Evolutionary conservation across 345 rosid genomes (phyloP).

Genomic region (Camelina laxa): DNA sequence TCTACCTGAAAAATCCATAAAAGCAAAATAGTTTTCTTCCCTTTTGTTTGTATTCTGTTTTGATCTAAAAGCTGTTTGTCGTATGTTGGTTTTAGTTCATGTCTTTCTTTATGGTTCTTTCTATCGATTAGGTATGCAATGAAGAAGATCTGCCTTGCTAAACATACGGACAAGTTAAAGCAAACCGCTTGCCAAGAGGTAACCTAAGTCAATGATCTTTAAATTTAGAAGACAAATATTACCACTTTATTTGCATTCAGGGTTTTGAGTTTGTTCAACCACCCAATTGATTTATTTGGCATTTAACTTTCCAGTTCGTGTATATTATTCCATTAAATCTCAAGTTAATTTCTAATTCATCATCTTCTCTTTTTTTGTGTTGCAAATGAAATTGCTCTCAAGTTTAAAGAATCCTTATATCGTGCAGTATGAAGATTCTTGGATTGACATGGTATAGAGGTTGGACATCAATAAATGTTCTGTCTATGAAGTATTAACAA

Average conservation of each 20-base stretch:
- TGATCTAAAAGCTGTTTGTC: slow-evolving; percentile 13
- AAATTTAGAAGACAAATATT: background rate
- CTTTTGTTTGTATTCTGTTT: no score
- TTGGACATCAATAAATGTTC: background rate
- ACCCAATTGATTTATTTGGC: slow-evolving; percentile 5
- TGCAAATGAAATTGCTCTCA: slow-evolving; percentile 86
- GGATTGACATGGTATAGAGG: slow-evolving; percentile 87
- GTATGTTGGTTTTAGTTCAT: slow-evolving; percentile 22
- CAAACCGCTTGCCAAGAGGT: slow-evolving; percentile 93
- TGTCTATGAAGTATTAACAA: background rate
- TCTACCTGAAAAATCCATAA: slow-evolving; percentile 14
- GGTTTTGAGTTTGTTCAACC: background rate
- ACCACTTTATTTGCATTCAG: background rate
- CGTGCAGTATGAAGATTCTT: slow-evolving; percentile 81
- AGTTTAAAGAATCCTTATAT: slow-evolving; percentile 76
- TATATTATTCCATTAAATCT: background rate
- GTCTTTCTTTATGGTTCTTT: slow-evolving; percentile 27
- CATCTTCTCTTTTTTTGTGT: slow-evolving; percentile 23
- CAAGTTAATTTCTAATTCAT: slow-evolving; percentile 2
- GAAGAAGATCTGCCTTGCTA: slow-evolving; percentile 86
- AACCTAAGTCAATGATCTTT: slow-evolving; percentile 38
- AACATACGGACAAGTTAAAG: slow-evolving; percentile 92
- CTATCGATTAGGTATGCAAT: slow-evolving; percentile 75
- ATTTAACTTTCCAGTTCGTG: background rate
- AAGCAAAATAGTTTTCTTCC: background rate